phyloP scores from a whole-genome alignment of 1,139 yeast genomes.

The Lizanozyma gosingica region DNA sequence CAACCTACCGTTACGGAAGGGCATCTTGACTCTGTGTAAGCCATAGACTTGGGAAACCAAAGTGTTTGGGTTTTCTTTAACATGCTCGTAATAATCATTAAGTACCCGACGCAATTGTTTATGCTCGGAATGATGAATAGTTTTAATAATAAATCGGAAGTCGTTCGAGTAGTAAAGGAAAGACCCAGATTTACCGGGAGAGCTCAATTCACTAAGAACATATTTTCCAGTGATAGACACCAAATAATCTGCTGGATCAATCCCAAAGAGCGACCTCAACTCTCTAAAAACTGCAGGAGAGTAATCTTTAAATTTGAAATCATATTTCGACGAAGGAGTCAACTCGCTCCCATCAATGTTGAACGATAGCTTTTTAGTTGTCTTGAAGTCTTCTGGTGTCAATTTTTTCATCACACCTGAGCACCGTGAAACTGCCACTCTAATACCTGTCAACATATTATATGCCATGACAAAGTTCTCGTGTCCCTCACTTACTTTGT shows the following conservation, averaged over 20 bases:
- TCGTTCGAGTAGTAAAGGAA: constrained; percentile 93
- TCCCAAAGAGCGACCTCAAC: constrained; percentile 65
- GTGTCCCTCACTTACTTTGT: constrained; percentile 85
- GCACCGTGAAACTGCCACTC: constrained; percentile 89
- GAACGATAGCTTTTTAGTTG: constrained; percentile 73
- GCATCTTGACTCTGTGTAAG: constrained; percentile 86
- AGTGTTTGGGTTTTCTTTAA: constrained; percentile 78
- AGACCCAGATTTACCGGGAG: constrained; percentile 96
- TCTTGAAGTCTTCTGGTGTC: constrained; percentile 58
- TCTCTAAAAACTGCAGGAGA: constrained; percentile 92
- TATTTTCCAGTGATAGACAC: constrained; percentile 90
- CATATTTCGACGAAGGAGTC: constrained; percentile 90
- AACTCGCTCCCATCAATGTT: constrained; percentile 82
- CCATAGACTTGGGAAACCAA: constrained; percentile 92
- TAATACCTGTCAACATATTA: constrained; percentile 93
- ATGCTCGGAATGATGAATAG: constrained; percentile 92
- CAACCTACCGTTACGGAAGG: constrained; percentile 37
- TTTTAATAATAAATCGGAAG: constrained; percentile 87
- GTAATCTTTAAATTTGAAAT: constrained; percentile 94
- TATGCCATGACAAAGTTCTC: constrained; percentile 91
- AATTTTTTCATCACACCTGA: constrained; percentile 78
- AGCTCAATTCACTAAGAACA: constrained; percentile 82
- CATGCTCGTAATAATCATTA: constrained; percentile 72
- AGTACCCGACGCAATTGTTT: constrained; percentile 68
- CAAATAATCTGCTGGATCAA: constrained; percentile 93